Base-by-base conservation (phyloP, 306 rosid genomes). In the Prosopis cineraria region DNA sequence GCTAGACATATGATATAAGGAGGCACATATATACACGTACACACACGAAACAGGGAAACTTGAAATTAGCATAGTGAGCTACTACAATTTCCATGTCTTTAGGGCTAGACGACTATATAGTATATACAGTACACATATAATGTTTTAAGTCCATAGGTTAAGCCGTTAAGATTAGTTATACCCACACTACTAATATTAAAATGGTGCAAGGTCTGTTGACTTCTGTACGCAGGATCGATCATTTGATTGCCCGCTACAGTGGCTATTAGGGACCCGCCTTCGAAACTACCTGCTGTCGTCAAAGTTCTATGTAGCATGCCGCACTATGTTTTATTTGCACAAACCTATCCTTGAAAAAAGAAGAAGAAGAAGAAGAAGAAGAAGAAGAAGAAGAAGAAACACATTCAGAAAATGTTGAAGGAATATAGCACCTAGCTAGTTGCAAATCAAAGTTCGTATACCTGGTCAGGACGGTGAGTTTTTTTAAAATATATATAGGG, bases 401-500 rank as follows among this genome's bases (percentile, higher is more conserved):
- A 27, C 27, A 27, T 58, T 58, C 27, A 12, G 65, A 25, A 56
- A 25, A 58, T 58, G 19, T 58, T 58, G 1, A 25, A 25, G 7
- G 11, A 6, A 11, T 27, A 30, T 58, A 1, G n/a, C 9, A 25
- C 12, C n/a, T 27, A 27, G 34, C 3, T 25, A 24, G 64, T 60
- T 16, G 33, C 39, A 29, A 30, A 29, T 11, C 22, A 6, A 60
- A 44, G 53, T 68, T 68, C 52, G 6, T 30, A 27, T 81, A 89
- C 93, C 91, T 82, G 72, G 24, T 39, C 14, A 69, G 67, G 73
- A 74, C 71, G 80, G 77, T 13, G 82, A 66, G 55, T 20, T 36
- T 68, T 65, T 40, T 30, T 4, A 12, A 53, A 1, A 48, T 25
- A 7, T 29, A 27, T 59, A 14, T 58, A 16, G 67, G 7, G 63